Base-by-base conservation (phyloP, 2,329 filamentous ascomycete species). In the Blastomyces percursus region DNA sequence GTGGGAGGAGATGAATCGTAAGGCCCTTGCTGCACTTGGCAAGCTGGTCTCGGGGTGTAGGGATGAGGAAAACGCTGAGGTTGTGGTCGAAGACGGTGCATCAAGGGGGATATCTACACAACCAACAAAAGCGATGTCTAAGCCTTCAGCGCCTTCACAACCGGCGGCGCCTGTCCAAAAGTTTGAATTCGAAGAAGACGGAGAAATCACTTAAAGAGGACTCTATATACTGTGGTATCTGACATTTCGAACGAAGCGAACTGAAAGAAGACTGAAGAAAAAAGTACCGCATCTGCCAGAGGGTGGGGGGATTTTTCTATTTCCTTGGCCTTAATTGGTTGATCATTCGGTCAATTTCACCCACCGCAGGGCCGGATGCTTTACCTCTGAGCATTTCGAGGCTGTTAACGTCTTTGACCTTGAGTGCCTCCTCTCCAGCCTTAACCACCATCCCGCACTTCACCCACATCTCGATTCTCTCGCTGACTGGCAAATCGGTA, bases 361-460 rank as follows among this genome's bases (percentile, higher is more conserved):
- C 85, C 27, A 82, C 77, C 60, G 87, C 86, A 42, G 81, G 83
- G 60, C 85, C 84, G 6, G 85, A 88, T 19, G 90, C 91, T 67
- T 88, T 91, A 63, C 84, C 83, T 67, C 90, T 81, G 66, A 97
- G 77, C 60, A 86, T 81, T 69, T 88, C 84, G 76, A 95, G 85
- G n/a, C 86, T 79, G 68, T 86, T 87, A 58, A 84, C 79, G 72
- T 99, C 90, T 75, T 89, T 95, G 64, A 84, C 81, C 77, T 86
- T 90, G 64, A 91, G 82, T 2, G 94, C 93, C 77, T 97, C 94
- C 76, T 97, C 92, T 3, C 89, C 94, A 2, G 94, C 94, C 76
- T 90, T 91, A 35, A 88, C 83, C 54, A 91, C 80, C 86, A 96
- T 84, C 21, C 93, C 93, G 74, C 94, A 97, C 77, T 96, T 96